Conservation (phyloP, 768 basidiomycete species). For the Floccularia luteovirens region DNA sequence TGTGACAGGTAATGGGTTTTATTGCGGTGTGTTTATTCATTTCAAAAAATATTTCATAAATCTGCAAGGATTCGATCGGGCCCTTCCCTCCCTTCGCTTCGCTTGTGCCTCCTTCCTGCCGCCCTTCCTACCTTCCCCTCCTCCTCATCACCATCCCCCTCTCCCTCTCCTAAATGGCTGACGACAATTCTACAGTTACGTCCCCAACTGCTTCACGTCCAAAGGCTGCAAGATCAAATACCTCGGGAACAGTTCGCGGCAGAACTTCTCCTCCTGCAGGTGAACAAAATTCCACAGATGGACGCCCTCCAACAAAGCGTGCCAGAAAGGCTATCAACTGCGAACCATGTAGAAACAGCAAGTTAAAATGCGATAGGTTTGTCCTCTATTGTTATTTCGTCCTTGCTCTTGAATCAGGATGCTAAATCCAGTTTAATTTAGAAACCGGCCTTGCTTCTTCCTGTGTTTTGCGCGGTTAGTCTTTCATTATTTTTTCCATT, state of each 20-base stretch:
- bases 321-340: slow-evolving; percentile 87
- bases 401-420: slow-evolving; percentile 4
- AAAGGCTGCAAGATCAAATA: slow-evolving; percentile 29
- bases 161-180: slow-evolving; percentile 25
- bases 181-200: slow-evolving; percentile 28
- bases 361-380: slow-evolving; percentile 84
- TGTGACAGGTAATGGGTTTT: too few relatives aligned
- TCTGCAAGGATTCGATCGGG: slow-evolving; percentile 15
- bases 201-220: slow-evolving; percentile 31
- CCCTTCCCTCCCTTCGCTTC: slow-evolving; percentile 11
- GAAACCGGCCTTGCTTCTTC: slow-evolving; percentile 87
- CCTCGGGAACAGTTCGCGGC: slow-evolving; percentile 38
- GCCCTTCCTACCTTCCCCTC: slow-evolving; percentile 9
- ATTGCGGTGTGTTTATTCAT: neutral
- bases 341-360: slow-evolving; percentile 81
- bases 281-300: slow-evolving; percentile 43
- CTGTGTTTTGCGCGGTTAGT: slow-evolving; percentile 73
- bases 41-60: slow-evolving; percentile 13
- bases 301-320: slow-evolving; percentile 69
- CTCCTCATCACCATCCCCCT: slow-evolving; percentile 7
- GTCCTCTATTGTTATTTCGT: slow-evolving; percentile 11
- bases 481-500: slow-evolving; percentile 6
- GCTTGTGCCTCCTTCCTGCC: slow-evolving; percentile 14
- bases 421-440: slow-evolving; percentile 19
- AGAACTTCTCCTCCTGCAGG: slow-evolving; percentile 37